Evolutionary conservation across 306 rosid species (phyloP).

Genomic region (Astragalus membranaceus): DNA sequence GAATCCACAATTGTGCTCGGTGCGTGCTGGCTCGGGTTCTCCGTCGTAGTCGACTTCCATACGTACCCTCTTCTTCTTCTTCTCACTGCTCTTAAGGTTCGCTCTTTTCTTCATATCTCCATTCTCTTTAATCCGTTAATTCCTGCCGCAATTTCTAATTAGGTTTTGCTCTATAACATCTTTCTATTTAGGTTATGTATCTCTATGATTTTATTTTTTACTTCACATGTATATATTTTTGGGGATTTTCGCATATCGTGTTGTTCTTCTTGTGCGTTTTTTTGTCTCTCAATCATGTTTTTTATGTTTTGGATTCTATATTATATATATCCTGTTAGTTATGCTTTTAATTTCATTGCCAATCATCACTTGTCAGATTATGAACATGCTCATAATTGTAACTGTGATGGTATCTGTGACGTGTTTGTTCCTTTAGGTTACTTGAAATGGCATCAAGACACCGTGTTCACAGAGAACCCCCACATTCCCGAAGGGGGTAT

Average conservation of each 20-base stretch:
- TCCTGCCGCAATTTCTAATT: neutral
- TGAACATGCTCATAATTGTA: neutral
- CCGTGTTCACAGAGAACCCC: conserved; percentile 46
- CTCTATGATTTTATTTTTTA: neutral
- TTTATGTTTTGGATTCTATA: neutral
- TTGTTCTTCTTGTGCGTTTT: neutral
- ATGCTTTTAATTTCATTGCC: neutral
- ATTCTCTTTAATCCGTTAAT: neutral
- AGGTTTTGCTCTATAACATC: neutral
- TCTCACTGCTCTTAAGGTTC: neutral
- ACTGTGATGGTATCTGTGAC: neutral
- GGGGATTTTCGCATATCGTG: neutral
- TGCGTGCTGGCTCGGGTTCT: neutral
- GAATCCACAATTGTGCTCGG: neutral
- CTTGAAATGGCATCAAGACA: conserved; percentile 60
- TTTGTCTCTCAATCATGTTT: neutral
- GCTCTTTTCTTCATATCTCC: neutral
- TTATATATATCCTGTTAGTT: neutral
- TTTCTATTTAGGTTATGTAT: neutral
- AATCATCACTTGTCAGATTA: neutral
- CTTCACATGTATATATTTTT: neutral
- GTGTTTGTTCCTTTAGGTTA: conserved; percentile 26
- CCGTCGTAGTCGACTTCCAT: neutral
- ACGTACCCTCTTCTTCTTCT: neutral
- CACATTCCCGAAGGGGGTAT: conserved; percentile 56